Evolutionary conservation across 2,329 filamentous ascomycete species (phyloP).

Genomic region (Exutisphaerella laricina): DNA sequence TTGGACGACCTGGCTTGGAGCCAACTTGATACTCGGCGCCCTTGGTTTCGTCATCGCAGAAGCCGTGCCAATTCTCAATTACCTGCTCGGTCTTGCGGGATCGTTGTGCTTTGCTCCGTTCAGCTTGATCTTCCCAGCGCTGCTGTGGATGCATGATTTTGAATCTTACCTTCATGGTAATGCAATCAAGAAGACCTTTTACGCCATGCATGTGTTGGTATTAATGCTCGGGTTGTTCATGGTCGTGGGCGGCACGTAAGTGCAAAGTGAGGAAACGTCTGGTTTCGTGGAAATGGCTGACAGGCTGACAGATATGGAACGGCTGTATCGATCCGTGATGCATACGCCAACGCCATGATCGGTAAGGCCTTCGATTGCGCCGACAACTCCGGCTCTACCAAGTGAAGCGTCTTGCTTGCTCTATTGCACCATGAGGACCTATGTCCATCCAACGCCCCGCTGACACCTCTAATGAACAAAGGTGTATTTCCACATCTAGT

Average conservation of each 20-base stretch:
- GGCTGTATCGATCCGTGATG: not conserved
- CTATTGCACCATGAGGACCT: too few species aligned
- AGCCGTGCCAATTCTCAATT: conserved; percentile 52
- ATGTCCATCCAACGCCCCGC: too few species aligned
- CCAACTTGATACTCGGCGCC: conserved; percentile 38
- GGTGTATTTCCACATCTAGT: too few species aligned
- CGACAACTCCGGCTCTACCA: not conserved
- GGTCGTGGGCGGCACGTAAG: conserved; percentile 40
- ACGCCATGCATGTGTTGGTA: conserved; percentile 37
- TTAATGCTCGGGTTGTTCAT: conserved; percentile 43
- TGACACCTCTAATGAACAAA: too few species aligned
- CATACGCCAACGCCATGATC: not conserved
- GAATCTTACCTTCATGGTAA: conserved; percentile 32
- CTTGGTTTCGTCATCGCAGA: conserved; percentile 47
- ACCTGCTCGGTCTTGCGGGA: conserved; percentile 45
- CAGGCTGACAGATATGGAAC: not conserved
- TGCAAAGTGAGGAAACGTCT: not conserved
- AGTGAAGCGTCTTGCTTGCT: too few species aligned
- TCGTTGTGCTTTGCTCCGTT: conserved; percentile 47
- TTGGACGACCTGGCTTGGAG: conserved; percentile 47
- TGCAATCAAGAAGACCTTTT: conserved; percentile 32
- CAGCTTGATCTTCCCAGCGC: conserved; percentile 43
- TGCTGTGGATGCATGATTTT: conserved; percentile 48
- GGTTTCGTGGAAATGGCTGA: not conserved
- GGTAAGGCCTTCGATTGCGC: not conserved